Evolutionary conservation across 768 basidiomycete genomes (phyloP), one percentile per base, ranked within the genome.

Genomic region (Trametopsis cervina): DNA sequence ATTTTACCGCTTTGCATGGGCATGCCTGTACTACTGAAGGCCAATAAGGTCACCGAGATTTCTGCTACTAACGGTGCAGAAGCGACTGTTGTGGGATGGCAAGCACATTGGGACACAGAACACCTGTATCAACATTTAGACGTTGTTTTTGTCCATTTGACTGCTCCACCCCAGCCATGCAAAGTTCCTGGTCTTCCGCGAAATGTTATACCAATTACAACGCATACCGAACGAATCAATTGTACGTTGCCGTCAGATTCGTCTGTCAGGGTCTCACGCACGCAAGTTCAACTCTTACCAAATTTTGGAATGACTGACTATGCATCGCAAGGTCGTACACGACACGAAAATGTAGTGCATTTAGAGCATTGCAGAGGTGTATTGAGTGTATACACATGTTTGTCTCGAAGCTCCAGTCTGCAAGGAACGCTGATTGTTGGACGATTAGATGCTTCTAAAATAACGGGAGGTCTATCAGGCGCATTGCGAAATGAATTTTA

Each of bases 301-400:
- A 56, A 58, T 39, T 62, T 62, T 44, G 53, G 54, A 4, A 58
- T 60, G 53, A 55, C 59, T 13, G 57, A 62, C 41, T 61, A 46
- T 46, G 39, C 27, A 15, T 55, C 42, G 18, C 60, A 61, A 49
- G 60, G 58, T 1, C n/a, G 53, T 6, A 62, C 55, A 5, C 24
- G 57, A 15, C 38, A n/a, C 2, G 17, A 33, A 17, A 62, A 62
- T 49, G 38, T 47, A 3, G 47, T 52, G 4, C 47, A 62, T 44
- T 22, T 60, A 0, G 10, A 41, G 6, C 40, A 45, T 29, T 57
- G 57, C 40, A 5, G 29, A 1, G 23, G 6, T 12, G 51, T 54
- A 40, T 53, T 57, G 38, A 54, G 55, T 3, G 25, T 52, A 9
- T 60, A 62, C 29, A 62, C 60, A 3, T 49, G 46, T 23, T 39